These are phyloP conservation scores for Amyloporia xantha DNA, from an alignment of 768 basidiomycete genomes.

Conservation along the genomic window DNA sequence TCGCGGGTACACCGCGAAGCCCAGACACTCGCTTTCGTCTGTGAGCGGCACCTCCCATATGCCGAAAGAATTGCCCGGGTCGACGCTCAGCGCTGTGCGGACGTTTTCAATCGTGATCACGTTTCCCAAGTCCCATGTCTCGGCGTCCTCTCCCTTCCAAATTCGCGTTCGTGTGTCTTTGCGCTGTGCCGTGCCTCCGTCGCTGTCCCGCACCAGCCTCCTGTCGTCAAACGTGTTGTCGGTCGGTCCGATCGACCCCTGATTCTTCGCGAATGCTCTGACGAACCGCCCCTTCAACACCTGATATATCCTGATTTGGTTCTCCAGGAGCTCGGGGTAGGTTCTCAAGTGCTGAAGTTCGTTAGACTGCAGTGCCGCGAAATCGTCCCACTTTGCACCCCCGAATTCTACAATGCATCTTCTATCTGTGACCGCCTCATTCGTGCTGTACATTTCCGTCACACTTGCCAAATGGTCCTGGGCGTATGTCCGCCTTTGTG, in stretches of 20 bases:
- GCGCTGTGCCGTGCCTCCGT: not conserved
- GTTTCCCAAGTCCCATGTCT: constrained; percentile 24
- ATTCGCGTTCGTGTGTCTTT: constrained; percentile 22
- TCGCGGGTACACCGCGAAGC: constrained; percentile 55
- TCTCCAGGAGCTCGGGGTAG: constrained; percentile 44
- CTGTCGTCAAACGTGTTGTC: not conserved
- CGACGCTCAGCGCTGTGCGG: constrained; percentile 50
- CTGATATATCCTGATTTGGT: constrained; percentile 47
- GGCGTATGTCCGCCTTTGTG: not conserved
- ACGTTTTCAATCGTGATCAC: constrained; percentile 36
- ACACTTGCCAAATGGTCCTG: not conserved
- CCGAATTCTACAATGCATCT: constrained; percentile 5
- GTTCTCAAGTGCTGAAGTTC: constrained; percentile 40
- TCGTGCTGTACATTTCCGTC: not conserved
- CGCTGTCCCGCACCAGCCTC: not conserved
- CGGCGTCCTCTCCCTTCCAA: constrained; percentile 16
- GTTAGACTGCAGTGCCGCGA: constrained; percentile 52
- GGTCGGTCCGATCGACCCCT: not conserved
- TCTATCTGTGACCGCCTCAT: not conserved
- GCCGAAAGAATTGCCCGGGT: constrained; percentile 63
- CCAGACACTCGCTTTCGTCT: constrained; percentile 45
- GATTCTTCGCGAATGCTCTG: constrained; percentile 2
- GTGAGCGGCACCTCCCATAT: constrained; percentile 49
- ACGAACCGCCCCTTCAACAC: constrained; percentile 33
- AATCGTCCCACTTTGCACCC: constrained; percentile 35